phyloP scores from a whole-genome alignment of 2,329 filamentous ascomycete species.

The Samsoniella hepiali region DNA sequence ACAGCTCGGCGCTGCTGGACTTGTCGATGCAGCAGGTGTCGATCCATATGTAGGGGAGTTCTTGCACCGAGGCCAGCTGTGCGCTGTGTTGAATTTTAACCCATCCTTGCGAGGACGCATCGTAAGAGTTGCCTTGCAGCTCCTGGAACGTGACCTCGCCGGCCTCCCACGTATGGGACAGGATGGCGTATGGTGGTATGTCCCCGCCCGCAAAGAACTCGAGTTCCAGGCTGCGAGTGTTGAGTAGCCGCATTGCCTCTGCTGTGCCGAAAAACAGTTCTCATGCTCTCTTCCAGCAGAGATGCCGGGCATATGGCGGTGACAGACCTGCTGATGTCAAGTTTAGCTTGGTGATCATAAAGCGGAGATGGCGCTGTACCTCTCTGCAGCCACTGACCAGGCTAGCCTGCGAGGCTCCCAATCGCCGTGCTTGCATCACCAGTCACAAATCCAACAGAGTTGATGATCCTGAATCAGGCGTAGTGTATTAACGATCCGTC shows the following conservation, averaged over 20 bases:
- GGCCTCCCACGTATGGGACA: slow-evolving; percentile 26
- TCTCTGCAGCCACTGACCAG: background rate
- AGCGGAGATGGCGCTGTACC: background rate
- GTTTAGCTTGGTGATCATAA: background rate
- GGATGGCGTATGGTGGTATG: slow-evolving; percentile 25
- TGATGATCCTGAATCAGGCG: background rate
- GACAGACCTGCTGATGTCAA: background rate
- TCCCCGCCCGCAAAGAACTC: slow-evolving; percentile 16
- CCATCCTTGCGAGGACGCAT: background rate
- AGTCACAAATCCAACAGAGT: background rate
- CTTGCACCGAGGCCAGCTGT: background rate
- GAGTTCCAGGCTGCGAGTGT: slow-evolving; percentile 10
- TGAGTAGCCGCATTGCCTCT: slow-evolving; percentile 18
- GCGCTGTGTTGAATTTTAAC: background rate
- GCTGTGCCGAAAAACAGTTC: background rate
- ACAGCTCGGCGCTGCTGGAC: slow-evolving; percentile 26
- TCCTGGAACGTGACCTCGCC: slow-evolving; percentile 8
- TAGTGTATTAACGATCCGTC: background rate
- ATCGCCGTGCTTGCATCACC: background rate
- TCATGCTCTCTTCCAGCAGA: background rate
- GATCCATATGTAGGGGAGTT: slow-evolving; percentile 28
- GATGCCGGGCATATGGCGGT: background rate
- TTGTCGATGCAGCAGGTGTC: slow-evolving; percentile 33
- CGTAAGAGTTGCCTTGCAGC: background rate
- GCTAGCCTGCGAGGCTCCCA: background rate